Base-by-base conservation (phyloP, 192 early-diverging fungal genomes). In the Allomyces arbusculus region DNA sequence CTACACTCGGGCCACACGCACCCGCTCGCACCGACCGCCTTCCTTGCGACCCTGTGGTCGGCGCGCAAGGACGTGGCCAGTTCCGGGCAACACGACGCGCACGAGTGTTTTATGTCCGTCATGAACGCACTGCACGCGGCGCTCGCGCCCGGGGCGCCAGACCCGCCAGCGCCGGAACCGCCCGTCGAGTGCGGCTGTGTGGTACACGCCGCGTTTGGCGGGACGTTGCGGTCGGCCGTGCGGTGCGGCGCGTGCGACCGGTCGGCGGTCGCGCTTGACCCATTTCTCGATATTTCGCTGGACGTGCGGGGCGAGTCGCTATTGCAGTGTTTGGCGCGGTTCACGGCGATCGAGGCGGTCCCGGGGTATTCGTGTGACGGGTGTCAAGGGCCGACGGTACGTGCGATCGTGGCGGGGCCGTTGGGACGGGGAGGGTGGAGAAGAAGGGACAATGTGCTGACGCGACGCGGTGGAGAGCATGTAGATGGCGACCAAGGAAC, bases 11-110 rank as follows among this genome's bases (percentile, higher is more conserved):
- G 80, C 10, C 74, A 78, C n/a, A 80, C 73, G 44, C 67, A 71
- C 61, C 92, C 95, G 4, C 91, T 84, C 73, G 89, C 86, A 1
- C 94, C 95, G 4, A 80, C 85, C 62, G 69, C 79, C 61, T 91
- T 97, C 63, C 75, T 98, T 28, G 86, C 87, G 68, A 70, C 88
- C 14, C 86, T 97, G 80, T 98, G 95, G 95, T 80, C 86, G 70
- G 83, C 87, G 16, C 86, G 87, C 25, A 78, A 82, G 61, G 86
- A 95, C 62, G 75, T 97, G 28, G 92, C 95, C 20, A 88, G 91
- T 10, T 94, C 94, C 67, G 83, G 86, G 16, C 93, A 97, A 75
- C 94, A 99, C 72, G 94, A 97, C 67, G 93, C 94, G 1, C 95
- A 99, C 72, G 95, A 99, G 67, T 97, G 94, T 66, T 90, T 97